Conservation (phyloP, 129 eudicot species). For the Tanacetum coccineum region DNA sequence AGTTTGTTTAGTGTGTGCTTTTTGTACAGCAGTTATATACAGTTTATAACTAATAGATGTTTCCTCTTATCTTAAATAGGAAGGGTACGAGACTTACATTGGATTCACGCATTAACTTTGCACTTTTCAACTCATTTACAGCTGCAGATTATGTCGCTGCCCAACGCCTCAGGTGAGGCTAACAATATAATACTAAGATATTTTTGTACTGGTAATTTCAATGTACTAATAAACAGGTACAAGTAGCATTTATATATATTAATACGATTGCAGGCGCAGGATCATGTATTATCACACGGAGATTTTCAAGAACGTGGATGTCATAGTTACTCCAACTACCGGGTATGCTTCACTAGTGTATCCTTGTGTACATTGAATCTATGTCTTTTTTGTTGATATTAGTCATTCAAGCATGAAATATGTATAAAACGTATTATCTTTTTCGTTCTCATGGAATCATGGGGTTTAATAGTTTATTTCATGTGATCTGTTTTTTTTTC, state of each 20-base stretch:
- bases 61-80: slow-evolving; percentile 39
- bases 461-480: slow-evolving; percentile 15
- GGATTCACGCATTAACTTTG: slow-evolving; percentile 76
- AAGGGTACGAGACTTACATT: slow-evolving; percentile 50
- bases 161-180: slow-evolving; percentile 78
- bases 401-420: slow-evolving; percentile 18
- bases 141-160: slow-evolving; percentile 95
- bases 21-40: slow-evolving; percentile 5
- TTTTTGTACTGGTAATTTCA: neutral
- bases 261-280: slow-evolving; percentile 60
- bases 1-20: no score
- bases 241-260: neutral
- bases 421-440: neutral
- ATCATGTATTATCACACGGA: slow-evolving; percentile 86
- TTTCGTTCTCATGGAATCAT: neutral
- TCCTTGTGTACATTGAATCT: neutral
- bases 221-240: neutral
- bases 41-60: slow-evolving; percentile 16
- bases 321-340: slow-evolving; percentile 94
- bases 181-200: slow-evolving; percentile 1
- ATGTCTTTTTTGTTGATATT: slow-evolving; percentile 1
- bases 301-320: slow-evolving; percentile 81
- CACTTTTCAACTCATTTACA: slow-evolving; percentile 74
- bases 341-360: slow-evolving; percentile 47
- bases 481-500: neutral